Evolutionary conservation across 108 stramenopile species (phyloP), one percentile per base, ranked within the genome.

Genomic region (Cyclotella distinguenda): DNA sequence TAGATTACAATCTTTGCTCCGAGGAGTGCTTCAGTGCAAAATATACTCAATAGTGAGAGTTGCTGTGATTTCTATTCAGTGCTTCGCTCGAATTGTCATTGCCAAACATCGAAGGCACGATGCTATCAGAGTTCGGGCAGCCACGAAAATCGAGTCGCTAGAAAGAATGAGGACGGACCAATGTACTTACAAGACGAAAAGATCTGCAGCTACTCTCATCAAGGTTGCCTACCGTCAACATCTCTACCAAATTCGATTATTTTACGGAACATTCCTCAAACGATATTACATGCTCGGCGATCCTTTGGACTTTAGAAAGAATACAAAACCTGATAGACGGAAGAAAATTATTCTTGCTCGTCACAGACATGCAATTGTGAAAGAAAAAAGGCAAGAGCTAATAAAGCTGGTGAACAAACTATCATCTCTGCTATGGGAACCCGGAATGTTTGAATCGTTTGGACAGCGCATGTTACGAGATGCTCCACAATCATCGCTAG

Each of bases 131-230:
- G 44, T 54, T 0, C 33, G 40, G 32, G 78, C 86, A 30, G 86
- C 86, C 7, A 81, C 85, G 45, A 77, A 77, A 45, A 84, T 92
- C 48, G 87, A 87, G 67, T 80, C 86, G 15, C 30, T 82, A 16
- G 44, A 72, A 5, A 83, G 87, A 28, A 86, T 87, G 76, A 77
- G 72, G 38, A 8, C 73, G 30, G 46, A 39, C 6, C 53, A 25
- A 32, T 26, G 55, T 11, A 18, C 36, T 12, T 78, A 60, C 57
- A 44, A 39, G 16, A 16, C n/a, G 40, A 49, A 70, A 22, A 34
- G 38, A 16, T 25, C 30, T 0, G 77, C 77, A 8, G 68, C 69
- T 5, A 60, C 58, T 45, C 32, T 52, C 4, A 78, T 78, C 26
- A 78, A 78, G 35, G 42, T 64, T 42, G 56, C 68, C 25, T 78